phyloP scores from a whole-genome alignment of 106 monocot genomes.

The Allium sativum region DNA sequence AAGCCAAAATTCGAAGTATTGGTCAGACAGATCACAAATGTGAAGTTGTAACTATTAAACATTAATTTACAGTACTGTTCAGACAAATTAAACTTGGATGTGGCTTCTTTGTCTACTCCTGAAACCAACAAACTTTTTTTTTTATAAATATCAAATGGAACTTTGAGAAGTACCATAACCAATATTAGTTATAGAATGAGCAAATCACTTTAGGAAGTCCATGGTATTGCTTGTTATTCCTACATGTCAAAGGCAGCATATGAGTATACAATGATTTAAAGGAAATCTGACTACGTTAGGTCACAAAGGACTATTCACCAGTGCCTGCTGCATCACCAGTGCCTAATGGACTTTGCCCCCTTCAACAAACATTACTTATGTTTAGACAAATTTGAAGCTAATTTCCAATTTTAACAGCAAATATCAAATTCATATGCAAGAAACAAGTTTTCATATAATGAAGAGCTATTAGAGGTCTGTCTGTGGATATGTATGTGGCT shows the following conservation, averaged over 20 bases:
- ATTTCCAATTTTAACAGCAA: constrained; percentile 14
- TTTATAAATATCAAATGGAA: no score
- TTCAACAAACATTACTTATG: constrained; percentile 38
- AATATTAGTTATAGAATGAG: no score
- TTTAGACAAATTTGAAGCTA: constrained; percentile 54
- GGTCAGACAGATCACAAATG: no score
- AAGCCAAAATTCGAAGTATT: no score
- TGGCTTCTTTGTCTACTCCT: no score
- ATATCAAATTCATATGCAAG: constrained; percentile 22
- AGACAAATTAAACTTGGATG: no score
- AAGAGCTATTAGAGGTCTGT: background rate
- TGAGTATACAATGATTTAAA: background rate
- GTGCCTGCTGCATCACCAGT: constrained; percentile 13
- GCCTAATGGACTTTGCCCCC: constrained; percentile 52
- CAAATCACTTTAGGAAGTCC: constrained; percentile 47
- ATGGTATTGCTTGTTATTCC: constrained; percentile 27
- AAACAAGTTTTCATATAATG: background rate
- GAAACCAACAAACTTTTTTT: no score
- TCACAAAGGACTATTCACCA: constrained; percentile 28
- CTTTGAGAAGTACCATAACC: no score
- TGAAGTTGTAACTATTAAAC: no score
- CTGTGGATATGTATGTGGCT: background rate
- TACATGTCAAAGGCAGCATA: background rate
- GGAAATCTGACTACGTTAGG: background rate
- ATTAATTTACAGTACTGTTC: no score